These are phyloP conservation scores for Monilinia polystroma DNA, from an alignment of 2,329 filamentous ascomycete genomes.

Conservation along the genomic window DNA sequence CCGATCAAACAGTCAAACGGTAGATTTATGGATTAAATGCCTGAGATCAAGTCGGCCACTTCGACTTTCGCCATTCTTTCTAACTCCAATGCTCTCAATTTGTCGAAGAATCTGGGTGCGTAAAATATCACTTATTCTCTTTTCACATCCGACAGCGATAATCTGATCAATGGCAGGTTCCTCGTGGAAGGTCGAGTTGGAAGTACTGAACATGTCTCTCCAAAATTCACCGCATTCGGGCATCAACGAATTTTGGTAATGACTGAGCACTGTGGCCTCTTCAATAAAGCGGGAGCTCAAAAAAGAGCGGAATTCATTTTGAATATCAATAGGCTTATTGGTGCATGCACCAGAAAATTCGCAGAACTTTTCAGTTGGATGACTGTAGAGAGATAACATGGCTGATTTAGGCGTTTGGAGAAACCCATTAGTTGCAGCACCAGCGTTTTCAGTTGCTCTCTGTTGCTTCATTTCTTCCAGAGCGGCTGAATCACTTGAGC, in stretches of 20 bases:
- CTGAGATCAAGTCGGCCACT: slow-evolving; percentile 59
- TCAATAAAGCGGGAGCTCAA: slow-evolving; percentile 53
- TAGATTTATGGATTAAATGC: slow-evolving; percentile 43
- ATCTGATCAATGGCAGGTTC: slow-evolving; percentile 53
- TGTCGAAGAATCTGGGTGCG: slow-evolving; percentile 50
- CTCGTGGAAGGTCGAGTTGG: slow-evolving; percentile 23
- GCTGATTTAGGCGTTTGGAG: slow-evolving; percentile 14
- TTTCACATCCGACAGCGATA: slow-evolving; percentile 58
- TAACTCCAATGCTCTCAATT: slow-evolving; percentile 55
- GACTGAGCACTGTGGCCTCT: slow-evolving; percentile 48
- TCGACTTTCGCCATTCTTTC: slow-evolving; percentile 49
- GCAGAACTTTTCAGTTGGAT: slow-evolving; percentile 26
- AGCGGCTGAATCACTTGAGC: slow-evolving; percentile 23
- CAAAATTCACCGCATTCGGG: slow-evolving; percentile 47
- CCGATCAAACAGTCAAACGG: neutral
- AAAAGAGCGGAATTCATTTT: slow-evolving; percentile 57
- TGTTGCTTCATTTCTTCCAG: neutral
- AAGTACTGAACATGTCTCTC: slow-evolving; percentile 39
- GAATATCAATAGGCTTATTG: slow-evolving; percentile 49
- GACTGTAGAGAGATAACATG: neutral
- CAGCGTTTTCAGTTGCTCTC: neutral
- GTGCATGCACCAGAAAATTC: slow-evolving; percentile 30
- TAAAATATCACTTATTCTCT: slow-evolving; percentile 52
- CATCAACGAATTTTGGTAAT: slow-evolving; percentile 49
- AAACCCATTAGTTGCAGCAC: slow-evolving; percentile 9